phyloP scores from a whole-genome alignment of 345 rosid genomes.

The Eucalyptus tenuipes region DNA sequence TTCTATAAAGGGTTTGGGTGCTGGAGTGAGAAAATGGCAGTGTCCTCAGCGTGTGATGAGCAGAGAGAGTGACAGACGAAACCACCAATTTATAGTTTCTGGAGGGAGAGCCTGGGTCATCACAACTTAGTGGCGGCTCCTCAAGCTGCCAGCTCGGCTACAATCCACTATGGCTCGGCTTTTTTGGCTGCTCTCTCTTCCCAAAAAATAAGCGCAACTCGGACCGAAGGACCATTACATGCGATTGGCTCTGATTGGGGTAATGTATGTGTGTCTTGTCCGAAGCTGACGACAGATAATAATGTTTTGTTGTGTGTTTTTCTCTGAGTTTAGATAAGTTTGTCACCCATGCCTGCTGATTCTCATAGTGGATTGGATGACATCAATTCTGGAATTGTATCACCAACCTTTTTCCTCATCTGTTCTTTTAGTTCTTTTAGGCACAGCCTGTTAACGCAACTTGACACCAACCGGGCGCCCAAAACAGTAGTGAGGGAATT shows the following conservation, averaged over 20 bases:
- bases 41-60: neutral
- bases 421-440: neutral
- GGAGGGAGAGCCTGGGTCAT: neutral
- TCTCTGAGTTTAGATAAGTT: neutral
- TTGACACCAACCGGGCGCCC: neutral
- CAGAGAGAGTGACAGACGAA: neutral
- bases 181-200: neutral
- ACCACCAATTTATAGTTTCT: neutral
- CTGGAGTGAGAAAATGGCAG: neutral
- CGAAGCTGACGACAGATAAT: neutral
- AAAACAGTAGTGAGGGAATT: neutral
- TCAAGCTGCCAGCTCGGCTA: neutral
- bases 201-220: neutral
- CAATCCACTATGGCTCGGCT: neutral
- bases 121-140: neutral
- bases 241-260: too few species aligned
- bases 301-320: neutral
- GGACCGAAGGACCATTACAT: neutral
- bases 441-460: neutral
- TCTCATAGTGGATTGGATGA: neutral
- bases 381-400: neutral
- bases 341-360: neutral
- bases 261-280: neutral
- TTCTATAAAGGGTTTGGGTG: neutral
- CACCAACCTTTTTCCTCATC: neutral